A percentile compares a stretch with the other conserved stretches of the same genome.
phyloP scores from a whole-genome alignment of 2,329 filamentous ascomycete species.

The Penicillium brevicompactum region DNA sequence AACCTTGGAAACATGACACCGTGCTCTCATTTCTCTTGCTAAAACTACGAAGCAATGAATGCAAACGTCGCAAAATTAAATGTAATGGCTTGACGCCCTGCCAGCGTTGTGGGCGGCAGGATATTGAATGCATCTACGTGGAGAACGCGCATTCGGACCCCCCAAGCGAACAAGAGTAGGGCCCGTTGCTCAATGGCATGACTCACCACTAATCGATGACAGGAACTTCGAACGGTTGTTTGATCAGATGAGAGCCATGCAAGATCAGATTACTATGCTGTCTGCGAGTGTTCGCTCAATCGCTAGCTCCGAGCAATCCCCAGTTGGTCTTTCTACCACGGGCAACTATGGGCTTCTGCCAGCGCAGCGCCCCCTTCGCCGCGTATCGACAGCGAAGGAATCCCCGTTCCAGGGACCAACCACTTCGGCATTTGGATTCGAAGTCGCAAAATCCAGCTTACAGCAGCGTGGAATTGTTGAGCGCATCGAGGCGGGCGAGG shows the following conservation, averaged over 20 bases:
- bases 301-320: slow-evolving; percentile 43
- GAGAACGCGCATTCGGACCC: slow-evolving; percentile 74
- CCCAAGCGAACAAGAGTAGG: slow-evolving; percentile 64
- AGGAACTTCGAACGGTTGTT: slow-evolving; percentile 32
- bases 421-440: slow-evolving; percentile 78
- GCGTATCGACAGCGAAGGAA: slow-evolving; percentile 45
- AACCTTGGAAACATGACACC: neutral
- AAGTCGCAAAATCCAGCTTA: slow-evolving; percentile 80
- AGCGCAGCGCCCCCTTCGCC: slow-evolving; percentile 18
- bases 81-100: slow-evolving; percentile 66
- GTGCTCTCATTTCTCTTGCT: neutral
- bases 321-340: slow-evolving; percentile 4
- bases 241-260: slow-evolving; percentile 35
- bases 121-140: slow-evolving; percentile 41
- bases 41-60: slow-evolving; percentile 54
- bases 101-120: slow-evolving; percentile 57
- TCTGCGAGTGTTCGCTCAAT: slow-evolving; percentile 71
- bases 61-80: slow-evolving; percentile 67
- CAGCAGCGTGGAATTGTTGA: slow-evolving; percentile 83
- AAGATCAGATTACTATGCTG: slow-evolving; percentile 74
- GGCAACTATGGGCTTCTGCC: slow-evolving; percentile 11
- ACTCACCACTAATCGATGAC: neutral
- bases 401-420: slow-evolving; percentile 81
- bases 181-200: too few species aligned
- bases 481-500: slow-evolving; percentile 47